Percentiles rank a stretch among this genome's conserved stretches.
Evolutionary conservation across 2,329 filamentous ascomycete species (phyloP).

Genomic region (Coniochaeta ligniaria): DNA sequence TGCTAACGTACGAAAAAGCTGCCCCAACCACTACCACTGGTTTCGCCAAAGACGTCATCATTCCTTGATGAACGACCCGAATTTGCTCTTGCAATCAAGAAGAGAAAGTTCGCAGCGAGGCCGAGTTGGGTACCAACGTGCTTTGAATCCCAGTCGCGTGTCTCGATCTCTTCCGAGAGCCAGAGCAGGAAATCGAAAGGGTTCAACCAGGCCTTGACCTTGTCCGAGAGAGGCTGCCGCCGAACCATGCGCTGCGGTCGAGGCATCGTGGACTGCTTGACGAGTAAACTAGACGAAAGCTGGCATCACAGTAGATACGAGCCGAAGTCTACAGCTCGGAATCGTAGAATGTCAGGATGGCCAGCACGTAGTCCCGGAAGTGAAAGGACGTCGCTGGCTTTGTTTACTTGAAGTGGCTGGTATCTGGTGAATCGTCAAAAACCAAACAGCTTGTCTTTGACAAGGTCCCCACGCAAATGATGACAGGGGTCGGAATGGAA

Average conservation of each 20-base stretch:
- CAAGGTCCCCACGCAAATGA: neutral
- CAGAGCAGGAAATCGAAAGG: slow-evolving; percentile 85
- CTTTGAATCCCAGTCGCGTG: slow-evolving; percentile 83
- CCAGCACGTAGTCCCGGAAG: neutral
- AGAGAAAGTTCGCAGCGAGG: slow-evolving; percentile 67
- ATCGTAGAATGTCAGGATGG: neutral
- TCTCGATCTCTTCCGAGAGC: slow-evolving; percentile 88
- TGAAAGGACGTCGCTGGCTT: neutral
- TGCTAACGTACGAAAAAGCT: slow-evolving; percentile 40
- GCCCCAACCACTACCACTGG: slow-evolving; percentile 57
- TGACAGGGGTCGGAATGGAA: neutral
- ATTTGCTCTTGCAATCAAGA: slow-evolving; percentile 79
- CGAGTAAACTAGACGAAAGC: neutral
- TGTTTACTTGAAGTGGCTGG: neutral
- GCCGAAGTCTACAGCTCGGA: neutral
- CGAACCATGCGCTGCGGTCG: slow-evolving; percentile 64
- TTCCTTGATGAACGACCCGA: slow-evolving; percentile 43
- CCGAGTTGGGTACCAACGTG: slow-evolving; percentile 70
- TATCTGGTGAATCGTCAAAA: neutral
- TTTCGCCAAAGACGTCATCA: slow-evolving; percentile 83
- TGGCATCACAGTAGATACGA: neutral
- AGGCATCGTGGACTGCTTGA: slow-evolving; percentile 31
- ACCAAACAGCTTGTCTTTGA: neutral
- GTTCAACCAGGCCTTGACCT: slow-evolving; percentile 73
- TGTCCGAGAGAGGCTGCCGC: slow-evolving; percentile 69